Evolutionary conservation across 441 rosid species (phyloP).

Genomic region (Daphne laureola): DNA sequence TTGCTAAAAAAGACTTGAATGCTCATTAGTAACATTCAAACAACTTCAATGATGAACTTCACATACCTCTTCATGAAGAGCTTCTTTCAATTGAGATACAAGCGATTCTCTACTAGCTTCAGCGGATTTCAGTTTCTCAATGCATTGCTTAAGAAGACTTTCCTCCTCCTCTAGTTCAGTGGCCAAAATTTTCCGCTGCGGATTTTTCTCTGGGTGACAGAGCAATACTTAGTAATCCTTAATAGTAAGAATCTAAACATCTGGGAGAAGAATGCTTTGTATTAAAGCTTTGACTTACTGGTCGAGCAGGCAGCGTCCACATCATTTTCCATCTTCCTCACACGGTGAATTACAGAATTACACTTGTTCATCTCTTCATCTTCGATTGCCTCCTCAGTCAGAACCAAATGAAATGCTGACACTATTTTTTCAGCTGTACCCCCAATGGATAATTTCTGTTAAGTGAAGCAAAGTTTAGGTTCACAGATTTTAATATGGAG

Average conservation of each 20-base stretch:
- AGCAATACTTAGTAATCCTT: conserved; percentile 7
- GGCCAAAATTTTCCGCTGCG: conserved; percentile 46
- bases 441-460: conserved; percentile 74
- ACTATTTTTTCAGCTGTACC: conserved; percentile 82
- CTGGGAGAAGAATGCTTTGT: background rate
- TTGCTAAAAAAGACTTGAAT: conserved; percentile 3
- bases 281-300: conserved; percentile 31
- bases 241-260: conserved; percentile 9
- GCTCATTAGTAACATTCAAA: background rate
- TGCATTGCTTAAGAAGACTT: conserved; percentile 51
- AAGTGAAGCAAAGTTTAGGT: conserved; percentile 12
- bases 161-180: conserved; percentile 72
- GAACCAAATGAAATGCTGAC: conserved; percentile 72
- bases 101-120: conserved; percentile 64
- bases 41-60: conserved; percentile 5
- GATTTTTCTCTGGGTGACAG: conserved; percentile 45
- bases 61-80: conserved; percentile 67
- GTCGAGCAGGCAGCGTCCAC: conserved; percentile 45
- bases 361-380: conserved; percentile 82
- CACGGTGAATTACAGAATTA: conserved; percentile 54
- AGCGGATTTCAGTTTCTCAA: conserved; percentile 71
- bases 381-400: conserved; percentile 60
- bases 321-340: conserved; percentile 84
- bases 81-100: conserved; percentile 79
- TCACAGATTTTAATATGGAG: conserved; percentile 4